These are phyloP conservation scores for Penstemon barbatus DNA, from an alignment of 257 asterid species.

Conservation along the genomic window DNA sequence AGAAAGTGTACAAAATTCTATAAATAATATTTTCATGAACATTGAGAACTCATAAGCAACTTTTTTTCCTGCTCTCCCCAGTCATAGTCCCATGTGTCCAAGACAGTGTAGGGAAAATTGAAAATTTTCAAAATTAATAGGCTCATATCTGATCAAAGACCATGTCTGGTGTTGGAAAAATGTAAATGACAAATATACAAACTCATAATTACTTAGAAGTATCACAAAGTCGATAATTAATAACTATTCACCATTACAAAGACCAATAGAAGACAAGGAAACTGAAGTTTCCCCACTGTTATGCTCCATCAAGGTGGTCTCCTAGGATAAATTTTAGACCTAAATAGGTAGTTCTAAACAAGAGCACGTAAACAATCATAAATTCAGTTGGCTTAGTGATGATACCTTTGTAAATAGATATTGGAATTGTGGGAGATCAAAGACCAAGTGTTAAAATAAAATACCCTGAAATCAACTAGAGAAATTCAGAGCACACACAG, in stretches of 20 bases:
- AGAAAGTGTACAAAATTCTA: background rate
- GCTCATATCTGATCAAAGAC: background rate
- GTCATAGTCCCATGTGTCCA: too few relatives aligned
- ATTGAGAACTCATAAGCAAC: background rate
- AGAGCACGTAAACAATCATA: background rate
- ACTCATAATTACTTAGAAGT: background rate
- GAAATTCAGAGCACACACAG: too few relatives aligned
- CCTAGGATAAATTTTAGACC: background rate
- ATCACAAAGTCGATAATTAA: background rate
- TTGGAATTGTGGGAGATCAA: too few relatives aligned
- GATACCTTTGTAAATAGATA: too few relatives aligned
- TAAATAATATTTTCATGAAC: conserved; percentile 4
- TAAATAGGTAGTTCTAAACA: background rate
- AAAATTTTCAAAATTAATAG: background rate
- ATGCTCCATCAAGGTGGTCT: background rate
- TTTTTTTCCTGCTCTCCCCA: background rate
- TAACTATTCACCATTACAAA: conserved; percentile 1
- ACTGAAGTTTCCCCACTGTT: background rate
- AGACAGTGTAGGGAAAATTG: background rate
- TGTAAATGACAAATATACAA: background rate
- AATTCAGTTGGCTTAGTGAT: too few relatives aligned
- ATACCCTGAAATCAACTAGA: too few relatives aligned
- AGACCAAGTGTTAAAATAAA: too few relatives aligned
- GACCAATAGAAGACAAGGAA: background rate
- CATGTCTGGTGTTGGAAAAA: background rate